Evolutionary conservation across 2,329 filamentous ascomycete genomes (phyloP), one percentile per base, ranked within the genome.

Genomic region (Apiospora phragmitis): DNA sequence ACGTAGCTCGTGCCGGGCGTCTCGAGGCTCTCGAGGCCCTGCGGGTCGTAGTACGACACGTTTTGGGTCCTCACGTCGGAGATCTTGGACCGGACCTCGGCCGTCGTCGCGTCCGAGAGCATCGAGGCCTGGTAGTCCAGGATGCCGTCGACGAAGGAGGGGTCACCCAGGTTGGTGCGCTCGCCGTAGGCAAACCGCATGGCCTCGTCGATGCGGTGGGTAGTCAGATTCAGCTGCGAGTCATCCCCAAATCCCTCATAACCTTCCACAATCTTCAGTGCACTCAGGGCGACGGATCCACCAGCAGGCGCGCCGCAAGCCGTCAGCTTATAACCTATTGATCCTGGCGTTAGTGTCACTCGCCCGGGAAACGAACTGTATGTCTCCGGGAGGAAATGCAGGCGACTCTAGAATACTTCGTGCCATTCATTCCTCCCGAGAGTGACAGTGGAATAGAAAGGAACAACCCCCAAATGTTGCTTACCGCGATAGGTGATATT

Each of bases 191-290:
- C 93, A 77, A 95, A 97, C 9, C 92, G 86, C 71, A 97, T 92
- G 1, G 93, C 92, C 83, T 97, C 94, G 73, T 95, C 91, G n/a
- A 97, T 82, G 0, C 92, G 86, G 78, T 97, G 94, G 0, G 92
- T 93, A 49, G 90, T 93, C 0, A 94, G 78, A 73, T 87, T 87
- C 66, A 83, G 82, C 2, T 84, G 81, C 1, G 83, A 81, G 1
- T 86, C 81, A 16, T 89, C 82, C 24, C 89, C 90, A 66, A 95
- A 90, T 29, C 84, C 85, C 0, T 88, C 82, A 76, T 94, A 97
- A 0, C 92, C 92, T 72, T 91, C 87, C 55, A 95, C 81, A 32
- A 91, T 92, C 71, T 96, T 97, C 75, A 97, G 81, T 0, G 90
- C 87, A n/a, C 89, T 89, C 72, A 95, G 82, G 0, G 90, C 91